These are phyloP conservation scores for Panaeolus cyanescens DNA, from an alignment of 768 basidiomycete species.

Conservation along the genomic window DNA sequence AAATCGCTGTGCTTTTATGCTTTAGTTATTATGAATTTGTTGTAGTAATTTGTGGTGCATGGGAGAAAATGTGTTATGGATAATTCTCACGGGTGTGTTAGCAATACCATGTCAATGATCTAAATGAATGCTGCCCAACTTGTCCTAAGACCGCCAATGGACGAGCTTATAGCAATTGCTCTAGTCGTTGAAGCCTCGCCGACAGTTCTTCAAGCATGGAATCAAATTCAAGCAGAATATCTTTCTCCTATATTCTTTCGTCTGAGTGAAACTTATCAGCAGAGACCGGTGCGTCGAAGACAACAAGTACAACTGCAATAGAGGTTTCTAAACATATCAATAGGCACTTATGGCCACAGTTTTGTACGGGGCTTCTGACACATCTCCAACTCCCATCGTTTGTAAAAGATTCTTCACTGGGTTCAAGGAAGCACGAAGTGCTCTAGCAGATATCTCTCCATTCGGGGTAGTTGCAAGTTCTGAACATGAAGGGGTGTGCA, in stretches of 20 bases:
- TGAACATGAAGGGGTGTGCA: constrained; percentile 55
- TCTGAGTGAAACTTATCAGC: not conserved
- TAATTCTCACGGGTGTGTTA: not conserved
- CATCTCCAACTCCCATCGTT: constrained; percentile 54
- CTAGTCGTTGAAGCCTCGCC: not conserved
- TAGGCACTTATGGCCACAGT: constrained; percentile 53
- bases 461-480: constrained; percentile 52
- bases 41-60: no score
- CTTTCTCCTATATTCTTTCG: not conserved
- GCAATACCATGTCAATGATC: not conserved
- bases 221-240: not conserved
- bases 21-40: no score
- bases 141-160: not conserved
- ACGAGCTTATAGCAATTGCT: not conserved
- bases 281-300: not conserved
- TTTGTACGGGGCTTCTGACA: constrained; percentile 64
- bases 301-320: not conserved
- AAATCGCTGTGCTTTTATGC: not conserved
- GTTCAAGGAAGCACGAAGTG: constrained; percentile 47
- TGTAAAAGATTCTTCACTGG: constrained; percentile 59
- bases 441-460: constrained; percentile 43
- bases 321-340: not conserved
- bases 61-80: no score
- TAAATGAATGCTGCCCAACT: not conserved
- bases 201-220: not conserved